Evolutionary conservation across 352 stramenopile genomes (phyloP), one percentile per base, ranked within the genome.

Genomic region (Globisporangium heterothallicum): DNA sequence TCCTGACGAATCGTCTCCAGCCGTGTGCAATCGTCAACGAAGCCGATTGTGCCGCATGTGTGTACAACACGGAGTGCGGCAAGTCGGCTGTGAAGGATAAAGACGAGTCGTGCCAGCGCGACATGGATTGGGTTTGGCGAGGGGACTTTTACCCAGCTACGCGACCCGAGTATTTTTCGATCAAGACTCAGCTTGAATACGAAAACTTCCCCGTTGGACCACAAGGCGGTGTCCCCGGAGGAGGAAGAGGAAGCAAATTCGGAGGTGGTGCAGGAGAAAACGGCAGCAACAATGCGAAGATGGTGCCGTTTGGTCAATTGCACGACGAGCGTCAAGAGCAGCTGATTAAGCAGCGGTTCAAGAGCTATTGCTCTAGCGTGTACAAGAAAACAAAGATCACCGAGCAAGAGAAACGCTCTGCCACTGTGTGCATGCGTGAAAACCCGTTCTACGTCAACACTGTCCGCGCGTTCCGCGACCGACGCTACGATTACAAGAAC

Each of bases 381-480:
- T 99, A 99, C 82, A 97, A 97, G 64, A 97, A 97, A 61, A 94
- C 78, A 9, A 98, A 99, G 66, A 76, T 99, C 8, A 99, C 96
- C 0, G 79, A 96, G 56, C 84, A 98, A 51, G 81, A 98, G 53
- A 96, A 92, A 32, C 79, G 96, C 12, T 89, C 85, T 10, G 96
- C 97, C 21, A 98, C 95, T 22, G 91, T 99, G 4, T 99, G 97
- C 59, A 99, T 99, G 96, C 81, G 97, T 36, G 97, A 99, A 68
- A 99, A 99, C 63, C 87, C 96, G 18, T 99, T 99, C 59, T 99
- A 99, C 63, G 97, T 99, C 8, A 96, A 99, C 72, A 99, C 97
- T 3, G 96, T 99, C 6, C 89, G 95, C n/a, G 89, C 92, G 13
- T 99, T 99, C 63, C 90, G 97, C 44, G 97, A 99, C 63, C 91